phyloP scores from a whole-genome alignment of 208 protist genomes.

The Endotrypanum monterogeii region DNA sequence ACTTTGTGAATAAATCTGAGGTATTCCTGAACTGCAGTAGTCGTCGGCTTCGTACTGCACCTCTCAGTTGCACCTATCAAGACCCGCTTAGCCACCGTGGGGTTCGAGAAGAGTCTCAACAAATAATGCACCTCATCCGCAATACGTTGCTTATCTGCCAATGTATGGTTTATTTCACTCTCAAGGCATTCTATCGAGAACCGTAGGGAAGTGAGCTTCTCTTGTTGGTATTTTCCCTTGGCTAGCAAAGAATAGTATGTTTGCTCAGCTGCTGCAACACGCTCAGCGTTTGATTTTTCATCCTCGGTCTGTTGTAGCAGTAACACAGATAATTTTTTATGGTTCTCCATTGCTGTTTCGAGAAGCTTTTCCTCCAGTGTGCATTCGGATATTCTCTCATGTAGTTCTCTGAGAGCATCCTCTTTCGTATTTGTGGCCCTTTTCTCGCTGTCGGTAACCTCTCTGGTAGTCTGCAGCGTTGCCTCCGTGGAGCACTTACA shows the following conservation, averaged over 20 bases:
- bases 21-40: neutral
- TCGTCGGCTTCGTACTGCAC: neutral
- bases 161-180: neutral
- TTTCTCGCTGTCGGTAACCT: neutral
- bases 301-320: neutral
- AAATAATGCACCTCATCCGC: constrained; percentile 10
- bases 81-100: neutral
- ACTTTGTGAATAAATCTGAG: constrained; percentile 16
- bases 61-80: neutral
- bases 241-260: constrained; percentile 2
- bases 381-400: constrained; percentile 1
- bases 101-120: neutral
- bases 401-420: neutral
- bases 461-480: neutral
- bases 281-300: neutral
- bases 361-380: constrained; percentile 1
- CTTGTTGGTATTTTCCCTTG: neutral
- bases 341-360: neutral
- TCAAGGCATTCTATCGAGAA: constrained; percentile 4
- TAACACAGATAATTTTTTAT: neutral
- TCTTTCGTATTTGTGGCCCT: neutral
- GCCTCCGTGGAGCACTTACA: neutral
- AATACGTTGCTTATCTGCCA: constrained; percentile 13
- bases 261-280: constrained; percentile 2
- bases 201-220: neutral